Conservation (phyloP, 129 eudicot species). For the Chrysanthemum lavandulifolium region DNA sequence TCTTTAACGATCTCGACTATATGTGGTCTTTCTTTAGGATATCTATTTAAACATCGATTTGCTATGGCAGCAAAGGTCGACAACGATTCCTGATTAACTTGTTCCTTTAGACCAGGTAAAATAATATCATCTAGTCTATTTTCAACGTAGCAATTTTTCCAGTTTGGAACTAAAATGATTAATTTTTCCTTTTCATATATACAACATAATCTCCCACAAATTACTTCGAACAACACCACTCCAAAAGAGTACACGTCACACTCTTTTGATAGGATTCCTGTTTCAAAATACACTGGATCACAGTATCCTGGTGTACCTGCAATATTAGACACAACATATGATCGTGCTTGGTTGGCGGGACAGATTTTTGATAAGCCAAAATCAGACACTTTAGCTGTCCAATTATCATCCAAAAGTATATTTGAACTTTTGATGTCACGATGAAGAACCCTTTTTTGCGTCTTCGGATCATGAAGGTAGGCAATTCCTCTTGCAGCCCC, state of each 20-base stretch:
- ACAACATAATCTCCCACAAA: constrained; percentile 14
- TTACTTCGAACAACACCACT: constrained; percentile 23
- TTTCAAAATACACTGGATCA: constrained; percentile 18
- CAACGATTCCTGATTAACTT: constrained; percentile 13
- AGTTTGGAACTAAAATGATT: no score
- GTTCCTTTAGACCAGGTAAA: constrained; percentile 12
- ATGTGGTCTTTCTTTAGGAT: not conserved
- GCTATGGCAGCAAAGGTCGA: not conserved
- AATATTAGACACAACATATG: not conserved
- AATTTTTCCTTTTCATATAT: not conserved
- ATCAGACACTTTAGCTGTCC: constrained; percentile 19
- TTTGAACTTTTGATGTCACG: constrained; percentile 21
- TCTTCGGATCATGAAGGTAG: constrained; percentile 18
- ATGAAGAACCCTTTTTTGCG: constrained; percentile 13
- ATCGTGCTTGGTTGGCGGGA: constrained; percentile 19
- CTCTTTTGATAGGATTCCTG: constrained; percentile 23
- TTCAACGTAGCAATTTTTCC: constrained; percentile 4
- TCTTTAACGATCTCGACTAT: constrained; percentile 11
- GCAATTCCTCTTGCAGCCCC: constrained; percentile 21
- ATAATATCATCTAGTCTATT: constrained; percentile 16
- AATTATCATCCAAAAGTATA: constrained; percentile 14
- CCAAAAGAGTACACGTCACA: constrained; percentile 28
- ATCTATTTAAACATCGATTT: not conserved
- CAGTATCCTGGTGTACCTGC: constrained; percentile 22
- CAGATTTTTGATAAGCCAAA: constrained; percentile 20